Evolutionary conservation across 169 alveolate species (phyloP).

Genomic region (Cryptosporidium viatorum): DNA sequence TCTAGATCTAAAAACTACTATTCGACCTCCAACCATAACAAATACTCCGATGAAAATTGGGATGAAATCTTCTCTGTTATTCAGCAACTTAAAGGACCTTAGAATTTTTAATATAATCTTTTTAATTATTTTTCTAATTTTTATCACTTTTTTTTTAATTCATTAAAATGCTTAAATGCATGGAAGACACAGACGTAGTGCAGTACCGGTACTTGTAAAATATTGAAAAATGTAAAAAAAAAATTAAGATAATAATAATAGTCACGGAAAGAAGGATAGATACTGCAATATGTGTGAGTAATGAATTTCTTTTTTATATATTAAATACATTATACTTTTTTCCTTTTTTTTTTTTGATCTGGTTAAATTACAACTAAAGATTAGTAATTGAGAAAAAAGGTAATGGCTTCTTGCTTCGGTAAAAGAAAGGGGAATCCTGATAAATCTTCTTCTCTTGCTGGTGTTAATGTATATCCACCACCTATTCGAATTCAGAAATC

Average conservation of each 20-base stretch:
- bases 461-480: slow-evolving; percentile 30
- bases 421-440: background rate
- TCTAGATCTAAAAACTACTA: slow-evolving; percentile 37
- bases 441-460: background rate
- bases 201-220: slow-evolving; percentile 5
- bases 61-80: slow-evolving; percentile 62
- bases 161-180: background rate
- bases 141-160: background rate
- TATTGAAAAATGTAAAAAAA: background rate
- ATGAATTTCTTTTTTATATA: background rate
- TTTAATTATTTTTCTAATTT: background rate
- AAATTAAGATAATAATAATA: background rate
- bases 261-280: background rate
- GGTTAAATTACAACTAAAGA: background rate
- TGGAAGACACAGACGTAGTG: background rate
- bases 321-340: background rate
- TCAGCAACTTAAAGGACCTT: slow-evolving; percentile 39
- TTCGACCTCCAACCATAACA: background rate
- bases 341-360: background rate
- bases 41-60: slow-evolving; percentile 51
- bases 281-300: background rate
- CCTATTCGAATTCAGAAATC: slow-evolving; percentile 39
- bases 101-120: background rate
- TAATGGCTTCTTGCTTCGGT: slow-evolving; percentile 44
- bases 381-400: background rate